Evolutionary conservation across 441 rosid genomes (phyloP).

Genomic region (Gossypium aridum): DNA sequence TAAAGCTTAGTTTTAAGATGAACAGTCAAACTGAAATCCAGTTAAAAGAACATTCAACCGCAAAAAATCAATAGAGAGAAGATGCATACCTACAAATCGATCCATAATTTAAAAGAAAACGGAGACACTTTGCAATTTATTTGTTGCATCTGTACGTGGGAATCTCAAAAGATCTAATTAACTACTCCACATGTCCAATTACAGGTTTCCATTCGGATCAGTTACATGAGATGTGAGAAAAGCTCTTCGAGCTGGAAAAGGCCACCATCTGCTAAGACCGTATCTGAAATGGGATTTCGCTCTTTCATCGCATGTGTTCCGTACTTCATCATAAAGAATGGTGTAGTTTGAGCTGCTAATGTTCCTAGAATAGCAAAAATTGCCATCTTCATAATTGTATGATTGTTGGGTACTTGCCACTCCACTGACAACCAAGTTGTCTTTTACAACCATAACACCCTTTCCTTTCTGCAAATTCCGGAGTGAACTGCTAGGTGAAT

Average conservation of each 20-base stretch:
- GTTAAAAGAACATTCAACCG: too few relatives aligned
- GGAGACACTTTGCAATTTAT: too few relatives aligned
- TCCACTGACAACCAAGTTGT: slow-evolving; percentile 49
- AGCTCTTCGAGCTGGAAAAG: neutral
- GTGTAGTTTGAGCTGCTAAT: slow-evolving; percentile 72
- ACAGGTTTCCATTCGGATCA: neutral
- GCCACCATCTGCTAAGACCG: slow-evolving; percentile 2
- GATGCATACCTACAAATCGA: too few relatives aligned
- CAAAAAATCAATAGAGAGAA: too few relatives aligned
- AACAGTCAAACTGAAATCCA: too few relatives aligned
- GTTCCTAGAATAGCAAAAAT: slow-evolving; percentile 65
- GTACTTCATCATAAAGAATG: slow-evolving; percentile 50
- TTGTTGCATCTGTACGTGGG: too few relatives aligned
- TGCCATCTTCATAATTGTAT: slow-evolving; percentile 35
- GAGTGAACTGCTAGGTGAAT: slow-evolving; percentile 26
- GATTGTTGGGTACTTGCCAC: slow-evolving; percentile 58
- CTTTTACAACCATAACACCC: slow-evolving; percentile 54
- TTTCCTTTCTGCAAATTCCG: slow-evolving; percentile 55
- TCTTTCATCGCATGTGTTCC: slow-evolving; percentile 27
- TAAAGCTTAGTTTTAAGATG: too few relatives aligned
- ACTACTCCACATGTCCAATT: neutral
- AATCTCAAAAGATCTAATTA: neutral
- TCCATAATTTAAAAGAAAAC: too few relatives aligned
- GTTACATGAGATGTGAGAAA: neutral
- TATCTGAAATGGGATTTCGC: neutral